Evolutionary conservation across 331 rosid species (phyloP).

Genomic region (Malus hybrid): DNA sequence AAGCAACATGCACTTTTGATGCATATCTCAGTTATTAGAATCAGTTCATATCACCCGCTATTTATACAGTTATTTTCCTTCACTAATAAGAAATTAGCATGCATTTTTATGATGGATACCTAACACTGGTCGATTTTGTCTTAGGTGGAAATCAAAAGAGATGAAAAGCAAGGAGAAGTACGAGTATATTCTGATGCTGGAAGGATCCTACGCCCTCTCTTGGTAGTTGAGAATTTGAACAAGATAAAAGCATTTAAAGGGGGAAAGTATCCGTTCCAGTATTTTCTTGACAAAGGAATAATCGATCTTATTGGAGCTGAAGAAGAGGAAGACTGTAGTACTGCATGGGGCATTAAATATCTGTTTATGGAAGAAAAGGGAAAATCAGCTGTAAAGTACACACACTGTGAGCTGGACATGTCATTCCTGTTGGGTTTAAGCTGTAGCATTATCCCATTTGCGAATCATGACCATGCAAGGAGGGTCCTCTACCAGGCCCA

Average conservation of each 20-base stretch:
- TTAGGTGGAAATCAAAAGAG: constrained; percentile 90
- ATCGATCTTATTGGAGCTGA: constrained; percentile 84
- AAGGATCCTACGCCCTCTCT: constrained; percentile 87
- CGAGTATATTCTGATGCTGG: constrained; percentile 86
- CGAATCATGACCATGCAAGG: constrained; percentile 95
- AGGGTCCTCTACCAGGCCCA: constrained; percentile 92
- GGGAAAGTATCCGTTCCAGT: constrained; percentile 35
- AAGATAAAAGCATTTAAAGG: constrained; percentile 49
- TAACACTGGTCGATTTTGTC: not conserved
- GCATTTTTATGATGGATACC: not conserved
- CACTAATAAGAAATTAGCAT: not conserved
- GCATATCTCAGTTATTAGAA: not conserved
- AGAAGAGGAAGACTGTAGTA: constrained; percentile 89
- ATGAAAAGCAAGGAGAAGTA: constrained; percentile 60
- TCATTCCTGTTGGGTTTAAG: constrained; percentile 79
- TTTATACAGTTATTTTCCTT: not conserved
- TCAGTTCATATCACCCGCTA: not conserved
- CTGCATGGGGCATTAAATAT: constrained; percentile 70
- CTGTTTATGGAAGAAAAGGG: constrained; percentile 50
- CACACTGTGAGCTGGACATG: constrained; percentile 94
- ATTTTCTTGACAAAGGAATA: constrained; percentile 64
- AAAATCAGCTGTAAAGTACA: constrained; percentile 36
- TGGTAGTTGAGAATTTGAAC: constrained; percentile 64
- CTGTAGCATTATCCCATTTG: constrained; percentile 77
- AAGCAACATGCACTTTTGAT: not conserved